Evolutionary conservation across 257 asterid genomes (phyloP).

Genomic region (Gardenia jasminoides): DNA sequence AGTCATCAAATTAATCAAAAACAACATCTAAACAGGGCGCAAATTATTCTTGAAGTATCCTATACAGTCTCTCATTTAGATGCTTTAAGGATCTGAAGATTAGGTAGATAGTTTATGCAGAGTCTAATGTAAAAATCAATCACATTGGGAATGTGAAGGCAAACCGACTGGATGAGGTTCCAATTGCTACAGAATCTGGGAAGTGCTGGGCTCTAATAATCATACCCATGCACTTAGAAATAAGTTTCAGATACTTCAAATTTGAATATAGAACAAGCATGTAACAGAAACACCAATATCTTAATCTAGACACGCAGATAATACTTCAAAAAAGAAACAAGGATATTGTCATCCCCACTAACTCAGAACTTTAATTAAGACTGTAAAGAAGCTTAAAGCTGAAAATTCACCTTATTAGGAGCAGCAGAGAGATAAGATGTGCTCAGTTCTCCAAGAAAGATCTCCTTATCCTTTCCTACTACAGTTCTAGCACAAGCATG

Average conservation of each 20-base stretch:
- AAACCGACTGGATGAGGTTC: not conserved
- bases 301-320: not conserved
- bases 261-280: not conserved
- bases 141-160: not conserved
- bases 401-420: constrained; percentile 47
- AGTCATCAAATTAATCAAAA: not conserved
- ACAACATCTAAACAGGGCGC: not conserved
- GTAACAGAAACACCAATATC: not conserved
- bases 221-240: not conserved
- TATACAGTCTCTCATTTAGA: not conserved
- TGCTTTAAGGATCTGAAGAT: not conserved
- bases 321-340: not conserved
- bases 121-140: not conserved
- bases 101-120: not conserved
- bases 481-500: constrained; percentile 83
- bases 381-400: not conserved
- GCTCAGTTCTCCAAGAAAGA: constrained; percentile 86
- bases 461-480: constrained; percentile 60
- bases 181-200: not conserved
- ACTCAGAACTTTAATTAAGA: not conserved
- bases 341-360: not conserved
- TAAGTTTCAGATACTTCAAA: not conserved
- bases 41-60: not conserved
- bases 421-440: constrained; percentile 75
- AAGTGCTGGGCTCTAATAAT: not conserved